Conservation (phyloP, 2,329 filamentous ascomycete genomes). For the Monosporascus cannonballus region DNA sequence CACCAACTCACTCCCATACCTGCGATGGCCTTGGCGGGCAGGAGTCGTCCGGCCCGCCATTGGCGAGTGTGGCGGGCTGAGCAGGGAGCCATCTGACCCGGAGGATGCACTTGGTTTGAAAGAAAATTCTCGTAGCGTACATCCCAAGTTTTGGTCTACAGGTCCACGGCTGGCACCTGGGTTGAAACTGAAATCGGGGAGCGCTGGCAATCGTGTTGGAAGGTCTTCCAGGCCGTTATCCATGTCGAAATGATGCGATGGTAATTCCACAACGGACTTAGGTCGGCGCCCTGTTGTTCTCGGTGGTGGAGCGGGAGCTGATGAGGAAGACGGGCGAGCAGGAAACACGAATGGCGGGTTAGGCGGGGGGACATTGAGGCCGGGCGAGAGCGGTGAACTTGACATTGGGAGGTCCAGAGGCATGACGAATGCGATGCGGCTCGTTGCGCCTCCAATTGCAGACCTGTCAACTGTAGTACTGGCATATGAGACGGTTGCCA, state of each 20-base stretch:
- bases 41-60: conserved; percentile 33
- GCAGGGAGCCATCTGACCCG: conserved; percentile 25
- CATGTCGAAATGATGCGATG: conserved; percentile 10
- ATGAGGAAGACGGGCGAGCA: conserved; percentile 38
- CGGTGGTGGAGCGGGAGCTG: conserved; percentile 41
- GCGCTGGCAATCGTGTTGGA: conserved; percentile 16
- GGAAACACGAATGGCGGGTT: conserved; percentile 64
- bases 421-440: conserved; percentile 20
- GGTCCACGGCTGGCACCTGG: conserved; percentile 23
- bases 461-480: conserved; percentile 27
- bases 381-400: conserved; percentile 28
- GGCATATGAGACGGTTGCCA: conserved; percentile 29
- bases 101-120: conserved; percentile 45
- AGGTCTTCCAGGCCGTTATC: conserved; percentile 8
- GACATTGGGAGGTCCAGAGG: conserved; percentile 23
- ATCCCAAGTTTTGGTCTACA: conserved; percentile 26
- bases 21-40: conserved; percentile 66
- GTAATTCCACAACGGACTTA: conserved; percentile 43
- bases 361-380: conserved; percentile 39
- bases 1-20: conserved; percentile 82
- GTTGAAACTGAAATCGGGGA: conserved; percentile 29
- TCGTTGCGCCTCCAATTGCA: conserved; percentile 14
- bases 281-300: conserved; percentile 45
- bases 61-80: conserved; percentile 48
- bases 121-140: conserved; percentile 46